Percentiles rank a stretch among this genome's conserved stretches.
phyloP scores from a whole-genome alignment of 768 basidiomycete genomes.

The Podaxis sp. region DNA sequence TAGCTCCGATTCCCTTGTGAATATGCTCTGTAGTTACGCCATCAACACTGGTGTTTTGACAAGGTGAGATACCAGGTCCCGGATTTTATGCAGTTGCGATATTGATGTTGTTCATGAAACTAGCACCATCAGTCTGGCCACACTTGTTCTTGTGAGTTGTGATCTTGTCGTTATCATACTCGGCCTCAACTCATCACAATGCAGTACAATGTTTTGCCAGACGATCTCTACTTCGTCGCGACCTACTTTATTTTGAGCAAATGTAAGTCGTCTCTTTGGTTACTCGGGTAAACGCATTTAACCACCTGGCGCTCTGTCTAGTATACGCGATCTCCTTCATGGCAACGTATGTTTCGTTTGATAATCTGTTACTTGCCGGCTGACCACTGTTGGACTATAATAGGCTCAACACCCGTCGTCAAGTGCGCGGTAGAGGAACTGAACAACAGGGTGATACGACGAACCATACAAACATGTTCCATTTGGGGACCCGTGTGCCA shows the following conservation, averaged over 20 bases:
- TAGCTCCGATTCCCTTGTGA: conserved; percentile 60
- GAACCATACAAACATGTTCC: conserved; percentile 48
- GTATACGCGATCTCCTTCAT: conserved; percentile 64
- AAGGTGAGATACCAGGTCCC: conserved; percentile 30
- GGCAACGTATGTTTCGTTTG: conserved; percentile 45
- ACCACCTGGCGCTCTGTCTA: conserved; percentile 17
- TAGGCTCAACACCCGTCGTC: conserved; percentile 59
- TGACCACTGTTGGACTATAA: neutral
- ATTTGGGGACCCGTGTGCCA: conserved; percentile 41
- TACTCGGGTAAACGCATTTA: neutral
- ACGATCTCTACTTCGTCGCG: conserved; percentile 55
- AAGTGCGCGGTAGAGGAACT: conserved; percentile 49
- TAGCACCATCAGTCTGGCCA: conserved; percentile 43
- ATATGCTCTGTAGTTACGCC: conserved; percentile 52
- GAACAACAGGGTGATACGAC: conserved; percentile 37
- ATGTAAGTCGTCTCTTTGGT: conserved; percentile 32
- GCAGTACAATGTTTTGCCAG: conserved; percentile 52
- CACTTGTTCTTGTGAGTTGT: conserved; percentile 48
- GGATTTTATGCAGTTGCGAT: neutral
- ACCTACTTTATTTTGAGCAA: conserved; percentile 66
- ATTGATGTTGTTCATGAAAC: conserved; percentile 4
- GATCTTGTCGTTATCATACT: neutral
- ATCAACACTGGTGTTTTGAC: conserved; percentile 65
- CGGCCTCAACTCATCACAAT: conserved; percentile 1
- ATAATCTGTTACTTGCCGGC: neutral